Evolutionary conservation across 768 basidiomycete genomes (phyloP), one percentile per base, ranked within the genome.

Genomic region (Lanmaoa pseudosensibilis): DNA sequence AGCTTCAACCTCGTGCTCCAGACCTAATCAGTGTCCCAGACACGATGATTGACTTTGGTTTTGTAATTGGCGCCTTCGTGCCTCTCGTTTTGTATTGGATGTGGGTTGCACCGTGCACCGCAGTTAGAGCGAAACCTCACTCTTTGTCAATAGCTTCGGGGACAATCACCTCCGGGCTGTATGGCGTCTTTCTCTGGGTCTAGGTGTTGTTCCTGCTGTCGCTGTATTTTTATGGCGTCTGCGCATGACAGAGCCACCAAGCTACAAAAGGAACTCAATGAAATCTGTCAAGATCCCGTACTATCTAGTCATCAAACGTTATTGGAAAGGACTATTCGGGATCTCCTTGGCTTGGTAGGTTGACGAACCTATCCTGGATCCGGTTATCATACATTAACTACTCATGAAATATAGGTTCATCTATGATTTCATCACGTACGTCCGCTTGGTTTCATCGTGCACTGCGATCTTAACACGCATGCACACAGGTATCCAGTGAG

Each of bases 11-110:
- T 52, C 41, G 32, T 34, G 46, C 46, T 40, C 30, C 11, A 19
- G 23, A 38, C 34, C 49, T 50, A 39, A 59, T 27, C 16, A 36
- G 44, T 37, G 15, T 57, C 25, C 5, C 18, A 91, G 90, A 92
- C 65, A 71, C 79, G 6, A 94, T 94, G 93, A 92, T 94, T 63
- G 94, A 92, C 67, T 73, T 85, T 54, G 90, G 90, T 39, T 92
- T 92, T 67, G 90, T 92, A 40, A 65, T 94, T 46, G 75, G 87
- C 8, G 78, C 89, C 12, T 93, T 94, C 59, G 87, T 91, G 4
- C 92, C 92, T 15, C 78, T 95, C 6, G 88, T 95, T 27, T 76
- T 94, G 32, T 90, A 84, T 66, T 94, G 92, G 93, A 95, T 95
- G 86, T 90, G 58, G 44, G 86, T 74, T 19, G 45, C 23, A 15